Base-by-base conservation (phyloP, 306 rosid species). In the Abrus precatorius region DNA sequence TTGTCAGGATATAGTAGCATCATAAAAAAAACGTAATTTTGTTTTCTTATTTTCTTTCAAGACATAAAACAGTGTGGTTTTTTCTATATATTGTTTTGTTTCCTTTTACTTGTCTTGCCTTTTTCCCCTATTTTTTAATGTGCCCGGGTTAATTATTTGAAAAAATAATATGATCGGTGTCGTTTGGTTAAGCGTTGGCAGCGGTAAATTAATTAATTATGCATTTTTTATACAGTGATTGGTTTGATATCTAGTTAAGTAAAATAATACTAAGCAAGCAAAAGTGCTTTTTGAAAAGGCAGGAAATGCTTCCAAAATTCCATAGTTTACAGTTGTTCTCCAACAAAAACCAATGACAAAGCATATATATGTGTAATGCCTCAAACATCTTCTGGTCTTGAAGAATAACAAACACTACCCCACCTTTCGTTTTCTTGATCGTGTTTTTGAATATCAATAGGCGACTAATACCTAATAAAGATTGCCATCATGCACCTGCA, bases 251-350 rank as follows among this genome's bases (percentile, higher is more conserved):
- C 41, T 65, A 36, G 5, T 38, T 41, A 50, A 27, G 41, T 45
- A 55, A 41, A 27, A 32, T 33, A 36, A 32, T 33, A 36, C 30
- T 9, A 83, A 43, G 27, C n/a, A 63, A 80, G n/a, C 60, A 81
- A 77, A 76, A 71, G 80, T 63, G 82, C 43, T 14, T 69, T 80
- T 77, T 76, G 9, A 61, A 75, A 86, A 71, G 54, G 70, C n/a
- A 57, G 10, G 52, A 45, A 57, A 55, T 28, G 49, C 65, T 66
- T 65, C 45, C 29, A 49, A 77, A 76, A 65, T 72, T 72, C 79
- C 69, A 69, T 67, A 45, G 74, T 65, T 84, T 80, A 82, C 89
- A 84, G 90, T 87, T 88, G 91, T 76, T 88, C 56, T 86, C 90
- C 91, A 89, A 82, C 65, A 78, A 34, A 66, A 77, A 44, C 30